Percentiles rank a stretch among this genome's conserved stretches.
These are phyloP conservation scores for Diaporthe ilicicola DNA, from an alignment of 2,329 filamentous ascomycete species.

Conservation along the genomic window DNA sequence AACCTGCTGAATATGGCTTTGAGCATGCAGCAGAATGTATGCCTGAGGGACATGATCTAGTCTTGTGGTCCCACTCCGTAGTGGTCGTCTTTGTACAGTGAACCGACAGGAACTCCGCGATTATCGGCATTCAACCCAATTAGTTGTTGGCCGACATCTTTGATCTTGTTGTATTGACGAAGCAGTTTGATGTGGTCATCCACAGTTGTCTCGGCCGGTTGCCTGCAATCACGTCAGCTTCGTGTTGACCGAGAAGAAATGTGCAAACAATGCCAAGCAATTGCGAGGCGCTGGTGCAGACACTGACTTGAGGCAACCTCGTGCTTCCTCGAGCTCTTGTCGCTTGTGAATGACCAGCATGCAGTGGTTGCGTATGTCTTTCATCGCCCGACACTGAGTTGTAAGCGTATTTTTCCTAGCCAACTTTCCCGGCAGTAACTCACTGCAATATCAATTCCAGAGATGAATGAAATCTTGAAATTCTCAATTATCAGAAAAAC, in stretches of 20 bases:
- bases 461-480: conserved; percentile 9
- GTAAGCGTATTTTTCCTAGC: neutral
- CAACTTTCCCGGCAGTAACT: neutral
- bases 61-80: conserved; percentile 44
- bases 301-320: conserved; percentile 10
- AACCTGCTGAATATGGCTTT: no score
- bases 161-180: conserved; percentile 48
- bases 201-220: conserved; percentile 36
- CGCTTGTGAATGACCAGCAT: neutral
- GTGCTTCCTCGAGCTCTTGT: conserved; percentile 2
- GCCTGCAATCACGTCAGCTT: conserved; percentile 29
- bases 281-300: neutral
- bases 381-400: conserved; percentile 15
- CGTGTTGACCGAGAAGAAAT: neutral
- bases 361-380: neutral
- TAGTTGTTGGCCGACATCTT: conserved; percentile 48
- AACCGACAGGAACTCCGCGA: conserved; percentile 41
- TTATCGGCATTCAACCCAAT: conserved; percentile 50
- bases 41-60: conserved; percentile 19
- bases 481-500: neutral
- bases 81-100: conserved; percentile 41
- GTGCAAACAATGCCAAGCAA: no score
- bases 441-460: conserved; percentile 24
- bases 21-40: no score
- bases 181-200: conserved; percentile 41